Percentiles rank a stretch among this genome's conserved stretches.
These are phyloP conservation scores for Malania oleifera DNA, from an alignment of 164 flowering plant species.

Conservation along the genomic window DNA sequence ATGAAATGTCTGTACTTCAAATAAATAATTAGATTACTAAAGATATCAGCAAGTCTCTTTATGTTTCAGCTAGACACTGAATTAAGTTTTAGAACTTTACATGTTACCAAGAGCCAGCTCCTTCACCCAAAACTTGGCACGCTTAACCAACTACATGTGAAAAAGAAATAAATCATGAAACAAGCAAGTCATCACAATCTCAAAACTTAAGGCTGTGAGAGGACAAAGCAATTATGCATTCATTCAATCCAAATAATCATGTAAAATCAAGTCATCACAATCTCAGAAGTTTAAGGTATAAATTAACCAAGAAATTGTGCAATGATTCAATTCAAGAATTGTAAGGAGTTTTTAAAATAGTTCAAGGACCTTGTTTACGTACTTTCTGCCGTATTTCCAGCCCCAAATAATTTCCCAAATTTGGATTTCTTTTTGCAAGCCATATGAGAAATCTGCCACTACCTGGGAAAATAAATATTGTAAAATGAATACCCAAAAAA, in stretches of 20 bases:
- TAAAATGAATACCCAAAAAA: slow-evolving; percentile 6
- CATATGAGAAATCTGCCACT: slow-evolving; percentile 97
- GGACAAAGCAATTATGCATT: slow-evolving; percentile 5
- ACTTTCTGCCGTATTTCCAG: slow-evolving; percentile 87
- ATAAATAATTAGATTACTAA: slow-evolving; percentile 6
- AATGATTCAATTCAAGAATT: slow-evolving; percentile 10
- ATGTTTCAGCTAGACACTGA: background rate
- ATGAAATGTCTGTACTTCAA: slow-evolving; percentile 66
- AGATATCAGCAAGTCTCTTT: background rate
- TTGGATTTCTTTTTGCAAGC: slow-evolving; percentile 70
- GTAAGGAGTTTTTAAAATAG: slow-evolving; percentile 3
- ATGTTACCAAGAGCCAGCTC: slow-evolving; percentile 64
- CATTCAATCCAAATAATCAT: slow-evolving; percentile 4
- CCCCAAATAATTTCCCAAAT: slow-evolving; percentile 71
- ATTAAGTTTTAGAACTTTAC: slow-evolving; percentile 36
- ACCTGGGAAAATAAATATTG: slow-evolving; percentile 41
- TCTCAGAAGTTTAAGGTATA: background rate
- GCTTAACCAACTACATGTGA: slow-evolving; percentile 63
- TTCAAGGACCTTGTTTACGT: slow-evolving; percentile 26
- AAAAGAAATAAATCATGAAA: background rate
- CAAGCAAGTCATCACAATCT: background rate
- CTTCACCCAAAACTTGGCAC: slow-evolving; percentile 75
- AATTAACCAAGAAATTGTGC: slow-evolving; percentile 3
- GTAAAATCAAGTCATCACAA: background rate
- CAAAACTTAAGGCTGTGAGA: background rate